These are phyloP conservation scores for Chlamydomonas sphaeroides DNA, from an alignment of 139 green algal species.

Conservation along the genomic window DNA sequence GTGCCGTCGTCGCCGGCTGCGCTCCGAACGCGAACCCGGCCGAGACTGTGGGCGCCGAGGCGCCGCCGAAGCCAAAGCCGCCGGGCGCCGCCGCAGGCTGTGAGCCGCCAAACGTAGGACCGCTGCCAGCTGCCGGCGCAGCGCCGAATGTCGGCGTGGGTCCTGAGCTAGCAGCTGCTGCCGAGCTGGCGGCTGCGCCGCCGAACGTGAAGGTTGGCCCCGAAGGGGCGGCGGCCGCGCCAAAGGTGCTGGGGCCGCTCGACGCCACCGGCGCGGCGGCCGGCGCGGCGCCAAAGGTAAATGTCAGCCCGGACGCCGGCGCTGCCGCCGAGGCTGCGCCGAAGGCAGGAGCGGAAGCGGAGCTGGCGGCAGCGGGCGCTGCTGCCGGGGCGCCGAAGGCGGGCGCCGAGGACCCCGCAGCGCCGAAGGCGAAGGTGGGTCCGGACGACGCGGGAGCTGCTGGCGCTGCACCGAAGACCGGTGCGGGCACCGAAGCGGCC, in stretches of 20 bases:
- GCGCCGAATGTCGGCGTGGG: neutral
- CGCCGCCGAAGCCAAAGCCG: neutral
- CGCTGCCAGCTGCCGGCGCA: neutral
- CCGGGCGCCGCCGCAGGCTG: neutral
- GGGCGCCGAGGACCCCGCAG: neutral
- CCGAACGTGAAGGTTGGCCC: neutral
- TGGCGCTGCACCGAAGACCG: neutral
- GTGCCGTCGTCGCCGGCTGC: neutral
- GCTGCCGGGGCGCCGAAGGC: neutral
- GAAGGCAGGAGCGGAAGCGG: too few species aligned
- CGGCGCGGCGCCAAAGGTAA: neutral
- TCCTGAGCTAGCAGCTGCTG: neutral
- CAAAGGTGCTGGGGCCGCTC: neutral
- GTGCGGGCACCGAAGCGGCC: neutral
- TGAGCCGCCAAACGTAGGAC: neutral
- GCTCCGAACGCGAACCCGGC: neutral
- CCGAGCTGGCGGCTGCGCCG: neutral
- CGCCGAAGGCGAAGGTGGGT: neutral
- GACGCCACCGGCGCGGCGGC: neutral
- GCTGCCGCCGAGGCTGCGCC: too few species aligned
- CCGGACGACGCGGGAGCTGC: too few species aligned
- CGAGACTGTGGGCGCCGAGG: neutral
- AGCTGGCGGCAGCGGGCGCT: neutral
- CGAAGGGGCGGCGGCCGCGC: neutral
- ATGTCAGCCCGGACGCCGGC: neutral